A percentile compares a stretch with the other conserved stretches of the same genome.
phyloP scores from a whole-genome alignment of 163 green algal species.

The Coccomyxa subellipsoidea region DNA sequence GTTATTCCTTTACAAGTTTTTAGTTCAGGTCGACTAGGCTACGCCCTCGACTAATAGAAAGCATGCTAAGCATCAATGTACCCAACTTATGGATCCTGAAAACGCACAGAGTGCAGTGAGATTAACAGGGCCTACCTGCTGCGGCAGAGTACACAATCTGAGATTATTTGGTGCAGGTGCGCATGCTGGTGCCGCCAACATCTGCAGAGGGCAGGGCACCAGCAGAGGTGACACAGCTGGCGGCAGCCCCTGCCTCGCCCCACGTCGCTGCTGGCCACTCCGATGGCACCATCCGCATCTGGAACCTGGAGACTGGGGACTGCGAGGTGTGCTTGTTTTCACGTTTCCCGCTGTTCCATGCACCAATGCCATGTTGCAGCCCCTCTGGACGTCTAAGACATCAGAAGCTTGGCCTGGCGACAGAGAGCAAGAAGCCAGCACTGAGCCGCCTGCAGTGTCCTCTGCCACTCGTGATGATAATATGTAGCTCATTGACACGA shows the following conservation, averaged over 20 bases:
- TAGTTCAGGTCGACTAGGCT: too few species aligned
- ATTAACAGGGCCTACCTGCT: too few species aligned
- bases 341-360: too few species aligned
- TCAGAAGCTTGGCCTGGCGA: not conserved
- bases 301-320: conserved; percentile 55
- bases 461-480: not conserved
- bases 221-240: conserved; percentile 71
- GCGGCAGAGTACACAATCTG: too few species aligned
- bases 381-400: not conserved
- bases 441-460: not conserved
- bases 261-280: conserved; percentile 70
- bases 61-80: not conserved
- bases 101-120: too few species aligned
- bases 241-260: conserved; percentile 25
- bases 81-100: too few species aligned
- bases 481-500: not conserved
- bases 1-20: too few species aligned
- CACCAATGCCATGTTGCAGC: too few species aligned
- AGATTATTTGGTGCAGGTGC: conserved; percentile 34
- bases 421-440: not conserved
- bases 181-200: conserved; percentile 22
- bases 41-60: not conserved
- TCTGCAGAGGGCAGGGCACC: conserved; percentile 25
- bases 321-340: conserved; percentile 47
- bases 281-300: conserved; percentile 81